Base-by-base conservation (phyloP, 139 green algal species). In the Ostreobium quekettii region DNA sequence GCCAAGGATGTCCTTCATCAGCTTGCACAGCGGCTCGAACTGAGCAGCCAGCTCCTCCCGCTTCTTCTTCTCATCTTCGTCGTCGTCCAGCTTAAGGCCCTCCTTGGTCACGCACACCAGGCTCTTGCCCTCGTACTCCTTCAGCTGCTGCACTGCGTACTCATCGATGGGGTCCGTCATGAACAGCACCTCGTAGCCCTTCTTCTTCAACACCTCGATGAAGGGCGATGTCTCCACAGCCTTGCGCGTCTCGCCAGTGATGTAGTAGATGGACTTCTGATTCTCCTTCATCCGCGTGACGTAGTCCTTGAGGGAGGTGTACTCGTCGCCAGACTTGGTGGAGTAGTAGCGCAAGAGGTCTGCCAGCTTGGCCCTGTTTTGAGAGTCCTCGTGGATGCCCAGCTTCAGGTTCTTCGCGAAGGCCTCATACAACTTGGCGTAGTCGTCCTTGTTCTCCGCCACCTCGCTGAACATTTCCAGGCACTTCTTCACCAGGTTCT, bases 391-490 rank as follows among this genome's bases (percentile, higher is more conserved):
- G 76, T 99, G 93, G 48, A 98, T 89, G 47, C 84, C 87, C 59
- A 99, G 89, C 94, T 99, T 99, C 29, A 99, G 74, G 85, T 99
- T 99, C 93, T 99, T 99, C 81, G 83, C 86, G 67, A 99, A 99
- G 22, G 93, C 73, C 85, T 99, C 95, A 61, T 98, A 99, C 79
- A 99, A 99, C 85, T 99, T 99, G 77, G 67, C 78, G 82, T 97
- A 99, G 82, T 99, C 95, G 62, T 99, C 95, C 91, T 99, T 99
- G 91, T 99, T 99, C 89, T 99, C 95, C 1, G 91, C 85, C 33
- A 99, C 87, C 82, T 98, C 93, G 28, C 76, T 81, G 78, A 97
- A 95, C 85, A 97, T 85, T 77, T 97, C 92, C 30, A 97, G 70
- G 83, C 88, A 95, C 92, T 99, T 99, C 88, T 99, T 99, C 46